phyloP scores from a whole-genome alignment of 2,329 filamentous ascomycete species.

The Microcyclospora pomicola region DNA sequence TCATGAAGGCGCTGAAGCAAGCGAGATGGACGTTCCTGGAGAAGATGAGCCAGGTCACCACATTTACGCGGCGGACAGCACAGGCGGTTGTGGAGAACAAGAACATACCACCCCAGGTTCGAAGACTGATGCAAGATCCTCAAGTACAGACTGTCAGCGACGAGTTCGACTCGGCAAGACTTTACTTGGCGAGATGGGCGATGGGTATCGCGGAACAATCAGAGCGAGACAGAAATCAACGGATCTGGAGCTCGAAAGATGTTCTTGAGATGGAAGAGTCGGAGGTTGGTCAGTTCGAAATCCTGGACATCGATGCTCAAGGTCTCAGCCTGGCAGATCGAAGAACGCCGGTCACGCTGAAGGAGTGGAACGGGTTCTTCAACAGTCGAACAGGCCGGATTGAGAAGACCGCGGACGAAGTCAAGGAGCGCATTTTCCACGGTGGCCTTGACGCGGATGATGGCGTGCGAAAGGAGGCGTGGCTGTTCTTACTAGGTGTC shows the following conservation, averaged over 20 bases:
- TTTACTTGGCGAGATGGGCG: conserved; percentile 92
- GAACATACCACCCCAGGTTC: conserved; percentile 76
- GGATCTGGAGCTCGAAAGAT: conserved; percentile 88
- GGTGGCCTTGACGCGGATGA: conserved; percentile 81
- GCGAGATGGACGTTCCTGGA: conserved; percentile 94
- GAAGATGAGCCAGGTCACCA: conserved; percentile 93
- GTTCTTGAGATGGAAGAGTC: conserved; percentile 89
- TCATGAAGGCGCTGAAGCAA: conserved; percentile 88
- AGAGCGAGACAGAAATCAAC: conserved; percentile 68
- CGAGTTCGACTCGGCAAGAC: conserved; percentile 88
- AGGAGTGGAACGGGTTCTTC: conserved; percentile 89
- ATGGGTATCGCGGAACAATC: conserved; percentile 98
- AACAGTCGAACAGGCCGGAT: conserved; percentile 61
- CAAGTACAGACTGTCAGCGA: conserved; percentile 93
- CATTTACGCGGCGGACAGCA: conserved; percentile 81
- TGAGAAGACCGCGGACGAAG: conserved; percentile 72
- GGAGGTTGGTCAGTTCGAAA: conserved; percentile 88
- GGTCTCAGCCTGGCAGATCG: conserved; percentile 62
- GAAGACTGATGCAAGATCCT: conserved; percentile 71
- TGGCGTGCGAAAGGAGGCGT: conserved; percentile 88
- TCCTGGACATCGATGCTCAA: conserved; percentile 65
- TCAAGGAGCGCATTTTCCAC: conserved; percentile 95
- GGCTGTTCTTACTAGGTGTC: conserved; percentile 84
- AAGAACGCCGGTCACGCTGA: conserved; percentile 60
- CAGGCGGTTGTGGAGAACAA: conserved; percentile 87